Percentiles rank a stretch among this genome's conserved stretches.
Evolutionary conservation across 768 basidiomycete species (phyloP).

Genomic region (Boletus rufocinnamomeus): DNA sequence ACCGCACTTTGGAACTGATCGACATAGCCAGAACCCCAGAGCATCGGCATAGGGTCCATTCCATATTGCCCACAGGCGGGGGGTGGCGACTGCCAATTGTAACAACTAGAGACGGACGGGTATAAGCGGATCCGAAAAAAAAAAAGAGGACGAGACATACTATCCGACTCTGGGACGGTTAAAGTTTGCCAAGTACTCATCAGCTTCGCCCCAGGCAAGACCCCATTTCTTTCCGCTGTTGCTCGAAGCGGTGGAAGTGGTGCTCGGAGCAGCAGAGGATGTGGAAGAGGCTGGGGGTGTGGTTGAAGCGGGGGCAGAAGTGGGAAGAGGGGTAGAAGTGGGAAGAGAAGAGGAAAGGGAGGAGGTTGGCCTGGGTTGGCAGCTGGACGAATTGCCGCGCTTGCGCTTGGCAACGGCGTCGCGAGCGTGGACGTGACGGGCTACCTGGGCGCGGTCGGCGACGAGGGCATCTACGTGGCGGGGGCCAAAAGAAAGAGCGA

Average conservation of each 20-base stretch:
- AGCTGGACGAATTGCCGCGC: slow-evolving; percentile 43
- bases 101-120: slow-evolving; percentile 40
- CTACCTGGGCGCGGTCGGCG: slow-evolving; percentile 39
- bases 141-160: slow-evolving; percentile 36
- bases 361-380: slow-evolving; percentile 53
- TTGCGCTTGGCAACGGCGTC: slow-evolving; percentile 53
- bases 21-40: slow-evolving; percentile 62
- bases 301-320: slow-evolving; percentile 1
- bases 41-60: slow-evolving; percentile 57
- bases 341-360: slow-evolving; percentile 4
- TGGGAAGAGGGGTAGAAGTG: slow-evolving; percentile 11
- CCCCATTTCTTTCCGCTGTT: slow-evolving; percentile 45
- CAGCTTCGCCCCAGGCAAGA: too few relatives aligned
- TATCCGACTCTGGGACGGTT: slow-evolving; percentile 39
- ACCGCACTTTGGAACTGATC: slow-evolving; percentile 46
- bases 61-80: slow-evolving; percentile 38
- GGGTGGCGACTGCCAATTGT: slow-evolving; percentile 62
- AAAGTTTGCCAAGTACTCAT: slow-evolving; percentile 58
- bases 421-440: slow-evolving; percentile 49
- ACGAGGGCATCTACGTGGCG: slow-evolving; percentile 56
- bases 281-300: background rate
- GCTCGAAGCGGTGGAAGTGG: background rate
- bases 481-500: slow-evolving; percentile 51
- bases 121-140: background rate
- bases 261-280: background rate